These are phyloP conservation scores for Leccinum incarnatum DNA, from an alignment of 768 basidiomycete genomes.

Conservation along the genomic window DNA sequence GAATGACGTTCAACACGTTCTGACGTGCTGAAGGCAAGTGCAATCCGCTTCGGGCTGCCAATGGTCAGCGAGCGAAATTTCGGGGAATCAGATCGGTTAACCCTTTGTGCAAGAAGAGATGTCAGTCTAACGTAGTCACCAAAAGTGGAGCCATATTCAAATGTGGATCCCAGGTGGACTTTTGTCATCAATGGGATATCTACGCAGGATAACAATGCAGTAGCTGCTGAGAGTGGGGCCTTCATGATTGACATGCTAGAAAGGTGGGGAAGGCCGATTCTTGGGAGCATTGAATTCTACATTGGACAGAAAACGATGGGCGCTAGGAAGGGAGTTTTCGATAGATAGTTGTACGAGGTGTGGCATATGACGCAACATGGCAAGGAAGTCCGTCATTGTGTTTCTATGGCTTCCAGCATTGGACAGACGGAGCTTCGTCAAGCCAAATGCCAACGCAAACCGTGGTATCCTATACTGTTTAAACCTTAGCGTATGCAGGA, in stretches of 20 bases:
- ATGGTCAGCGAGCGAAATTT: neutral
- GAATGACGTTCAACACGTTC: neutral
- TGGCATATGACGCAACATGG: neutral
- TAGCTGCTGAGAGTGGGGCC: neutral
- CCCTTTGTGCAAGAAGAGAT: neutral
- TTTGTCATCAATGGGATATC: neutral
- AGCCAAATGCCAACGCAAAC: neutral
- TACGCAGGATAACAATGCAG: neutral
- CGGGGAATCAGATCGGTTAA: neutral
- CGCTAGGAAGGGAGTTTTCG: neutral
- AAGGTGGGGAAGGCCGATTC: neutral
- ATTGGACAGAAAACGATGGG: neutral
- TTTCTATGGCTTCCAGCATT: fast-evolving
- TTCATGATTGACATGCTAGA: neutral
- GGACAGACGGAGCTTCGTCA: neutral
- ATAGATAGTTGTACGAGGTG: neutral
- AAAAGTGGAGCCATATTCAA: neutral
- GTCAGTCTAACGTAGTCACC: fast-evolving
- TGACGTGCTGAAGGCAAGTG: neutral
- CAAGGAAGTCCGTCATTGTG: neutral
- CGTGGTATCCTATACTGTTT: neutral
- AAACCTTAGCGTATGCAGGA: neutral
- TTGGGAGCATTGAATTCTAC: neutral
- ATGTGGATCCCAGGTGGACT: neutral
- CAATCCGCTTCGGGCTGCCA: neutral